A percentile compares a stretch with the other conserved stretches of the same genome.
Evolutionary conservation across 129 eudicot species (phyloP).

Genomic region (Scalesia atractyloides): DNA sequence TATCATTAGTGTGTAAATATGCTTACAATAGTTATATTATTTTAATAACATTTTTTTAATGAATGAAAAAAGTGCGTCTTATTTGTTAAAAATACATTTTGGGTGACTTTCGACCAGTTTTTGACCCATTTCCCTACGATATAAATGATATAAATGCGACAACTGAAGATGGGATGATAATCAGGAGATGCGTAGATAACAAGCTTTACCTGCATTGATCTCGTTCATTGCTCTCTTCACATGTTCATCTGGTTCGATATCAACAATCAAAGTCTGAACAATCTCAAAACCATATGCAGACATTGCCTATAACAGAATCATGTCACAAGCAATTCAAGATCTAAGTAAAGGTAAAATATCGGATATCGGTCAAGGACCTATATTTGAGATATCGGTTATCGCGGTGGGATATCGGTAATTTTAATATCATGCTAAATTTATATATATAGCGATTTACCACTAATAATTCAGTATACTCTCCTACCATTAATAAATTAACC

Average conservation of each 20-base stretch:
- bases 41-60: neutral
- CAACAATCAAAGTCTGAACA: slow-evolving; percentile 87
- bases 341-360: neutral
- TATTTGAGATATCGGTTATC: too few species aligned
- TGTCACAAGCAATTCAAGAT: slow-evolving; percentile 6
- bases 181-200: neutral
- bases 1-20: neutral
- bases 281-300: slow-evolving; percentile 90
- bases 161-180: neutral
- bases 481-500: too few species aligned
- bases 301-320: slow-evolving; percentile 66
- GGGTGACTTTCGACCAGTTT: neutral
- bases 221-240: slow-evolving; percentile 98
- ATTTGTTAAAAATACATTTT: neutral
- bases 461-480: too few species aligned
- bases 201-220: slow-evolving; percentile 81
- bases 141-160: neutral
- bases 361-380: too few species aligned
- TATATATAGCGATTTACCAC: too few species aligned
- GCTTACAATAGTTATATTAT: neutral
- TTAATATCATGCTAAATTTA: too few species aligned
- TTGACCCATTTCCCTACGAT: neutral
- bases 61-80: neutral
- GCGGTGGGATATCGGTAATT: too few species aligned
- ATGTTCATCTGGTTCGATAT: slow-evolving; percentile 89